phyloP scores from a whole-genome alignment of 139 green algal species.

The Astrephomene gubernaculifera region DNA sequence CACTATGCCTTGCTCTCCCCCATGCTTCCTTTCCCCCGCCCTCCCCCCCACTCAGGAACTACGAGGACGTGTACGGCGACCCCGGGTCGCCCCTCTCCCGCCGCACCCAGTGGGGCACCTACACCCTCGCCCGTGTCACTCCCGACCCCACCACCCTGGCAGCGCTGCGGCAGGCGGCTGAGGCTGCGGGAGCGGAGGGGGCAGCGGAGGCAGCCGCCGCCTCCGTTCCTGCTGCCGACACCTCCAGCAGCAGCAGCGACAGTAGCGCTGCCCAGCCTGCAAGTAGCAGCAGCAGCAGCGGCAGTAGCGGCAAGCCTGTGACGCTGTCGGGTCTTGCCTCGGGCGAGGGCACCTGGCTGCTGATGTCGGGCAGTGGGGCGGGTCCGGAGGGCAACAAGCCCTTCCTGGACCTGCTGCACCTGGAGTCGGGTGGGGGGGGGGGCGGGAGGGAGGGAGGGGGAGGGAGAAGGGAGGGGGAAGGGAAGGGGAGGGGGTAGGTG shows the following conservation, averaged over 20 bases:
- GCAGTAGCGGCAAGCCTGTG: neutral
- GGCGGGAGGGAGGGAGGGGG: too few relatives aligned
- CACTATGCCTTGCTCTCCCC: too few relatives aligned
- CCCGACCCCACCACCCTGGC: slow-evolving; percentile 21
- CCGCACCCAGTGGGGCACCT: slow-evolving; percentile 80
- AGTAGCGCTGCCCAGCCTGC: too few relatives aligned
- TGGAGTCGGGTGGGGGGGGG: slow-evolving; percentile 65
- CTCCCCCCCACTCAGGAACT: slow-evolving; percentile 66
- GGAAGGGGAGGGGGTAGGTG: too few relatives aligned
- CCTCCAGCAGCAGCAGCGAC: neutral
- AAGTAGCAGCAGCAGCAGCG: neutral
- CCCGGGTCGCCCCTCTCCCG: slow-evolving; percentile 86
- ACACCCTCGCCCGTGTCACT: slow-evolving; percentile 78
- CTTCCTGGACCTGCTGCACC: slow-evolving; percentile 93
- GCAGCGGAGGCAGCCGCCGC: neutral
- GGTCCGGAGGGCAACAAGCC: slow-evolving; percentile 87
- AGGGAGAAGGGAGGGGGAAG: too few relatives aligned
- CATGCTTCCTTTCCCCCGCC: too few relatives aligned
- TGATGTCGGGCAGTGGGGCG: slow-evolving; percentile 78
- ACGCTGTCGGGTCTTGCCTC: neutral
- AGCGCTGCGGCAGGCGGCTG: neutral
- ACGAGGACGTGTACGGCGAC: slow-evolving; percentile 96
- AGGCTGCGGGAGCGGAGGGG: neutral
- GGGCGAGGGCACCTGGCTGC: neutral
- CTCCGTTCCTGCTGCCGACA: neutral